Evolutionary conservation across 331 rosid species (phyloP).

Genomic region (Ulmus americana): DNA sequence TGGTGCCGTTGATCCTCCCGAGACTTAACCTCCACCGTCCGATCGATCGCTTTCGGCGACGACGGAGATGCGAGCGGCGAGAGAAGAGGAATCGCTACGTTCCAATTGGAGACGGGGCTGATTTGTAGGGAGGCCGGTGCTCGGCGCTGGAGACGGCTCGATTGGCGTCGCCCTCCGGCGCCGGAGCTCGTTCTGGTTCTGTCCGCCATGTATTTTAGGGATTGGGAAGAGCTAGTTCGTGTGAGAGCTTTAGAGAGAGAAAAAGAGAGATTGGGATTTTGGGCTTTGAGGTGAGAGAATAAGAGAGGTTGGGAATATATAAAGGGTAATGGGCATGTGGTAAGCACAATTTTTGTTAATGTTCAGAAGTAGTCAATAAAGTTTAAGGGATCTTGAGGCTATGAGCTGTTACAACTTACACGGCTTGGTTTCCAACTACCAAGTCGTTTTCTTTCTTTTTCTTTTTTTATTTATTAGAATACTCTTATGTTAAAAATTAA

Average conservation of each 20-base stretch:
- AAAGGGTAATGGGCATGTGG: constrained; percentile 17
- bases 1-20: constrained; percentile 29
- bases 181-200: constrained; percentile 17
- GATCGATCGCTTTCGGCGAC: constrained; percentile 40
- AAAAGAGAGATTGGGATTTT: neutral
- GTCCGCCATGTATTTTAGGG: constrained; percentile 46
- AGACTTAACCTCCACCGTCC: constrained; percentile 18
- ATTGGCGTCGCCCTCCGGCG: constrained; percentile 28
- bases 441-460: too few relatives aligned
- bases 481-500: too few relatives aligned
- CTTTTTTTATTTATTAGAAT: too few relatives aligned
- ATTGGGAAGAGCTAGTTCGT: neutral
- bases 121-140: constrained; percentile 80
- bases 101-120: constrained; percentile 62
- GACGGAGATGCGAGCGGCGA: constrained; percentile 67
- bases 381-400: neutral
- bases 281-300: neutral
- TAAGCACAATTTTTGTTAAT: constrained; percentile 26
- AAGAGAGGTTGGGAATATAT: constrained; percentile 8
- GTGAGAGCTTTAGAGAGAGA: neutral
- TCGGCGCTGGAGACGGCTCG: constrained; percentile 68
- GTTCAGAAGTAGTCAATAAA: constrained; percentile 10
- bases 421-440: neutral
- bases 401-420: neutral
- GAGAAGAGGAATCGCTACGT: constrained; percentile 85